Evolutionary conservation across 208 protist species (phyloP).

Genomic region (Acanthamoeba culbertsoni): DNA sequence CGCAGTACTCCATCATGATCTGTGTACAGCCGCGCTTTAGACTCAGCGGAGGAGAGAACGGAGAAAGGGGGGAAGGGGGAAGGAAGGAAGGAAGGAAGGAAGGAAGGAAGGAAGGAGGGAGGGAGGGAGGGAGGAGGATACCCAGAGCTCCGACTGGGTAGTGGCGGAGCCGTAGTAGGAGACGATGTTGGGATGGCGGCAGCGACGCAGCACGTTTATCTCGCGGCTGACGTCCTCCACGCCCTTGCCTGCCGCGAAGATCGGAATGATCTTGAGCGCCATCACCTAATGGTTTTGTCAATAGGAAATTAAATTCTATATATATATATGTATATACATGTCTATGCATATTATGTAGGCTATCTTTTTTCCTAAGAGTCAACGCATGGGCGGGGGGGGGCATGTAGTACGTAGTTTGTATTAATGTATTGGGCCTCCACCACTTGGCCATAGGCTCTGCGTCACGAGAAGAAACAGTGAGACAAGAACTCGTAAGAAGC

Average conservation of each 20-base stretch:
- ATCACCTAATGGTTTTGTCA: slow-evolving; percentile 26
- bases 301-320: too few relatives aligned
- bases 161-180: not conserved
- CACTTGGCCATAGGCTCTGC: slow-evolving; percentile 17
- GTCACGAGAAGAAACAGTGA: too few relatives aligned
- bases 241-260: not conserved
- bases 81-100: too few relatives aligned
- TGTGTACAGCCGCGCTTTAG: too few relatives aligned
- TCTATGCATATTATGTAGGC: too few relatives aligned
- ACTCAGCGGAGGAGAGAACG: too few relatives aligned
- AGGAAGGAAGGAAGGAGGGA: not conserved
- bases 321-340: too few relatives aligned
- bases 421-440: slow-evolving; percentile 8
- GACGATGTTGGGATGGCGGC: slow-evolving; percentile 40
- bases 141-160: not conserved
- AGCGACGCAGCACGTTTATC: slow-evolving; percentile 5
- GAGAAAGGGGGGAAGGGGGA: too few relatives aligned
- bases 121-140: not conserved
- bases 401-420: slow-evolving; percentile 38
- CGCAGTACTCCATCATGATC: slow-evolving; percentile 47
- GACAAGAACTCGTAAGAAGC: not conserved
- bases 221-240: slow-evolving; percentile 1
- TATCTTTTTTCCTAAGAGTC: too few relatives aligned
- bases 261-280: slow-evolving; percentile 18
- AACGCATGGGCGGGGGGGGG: too few relatives aligned